Evolutionary conservation across 176 grass and related monocot species (phyloP).

Genomic region (Bromus sterilis): DNA sequence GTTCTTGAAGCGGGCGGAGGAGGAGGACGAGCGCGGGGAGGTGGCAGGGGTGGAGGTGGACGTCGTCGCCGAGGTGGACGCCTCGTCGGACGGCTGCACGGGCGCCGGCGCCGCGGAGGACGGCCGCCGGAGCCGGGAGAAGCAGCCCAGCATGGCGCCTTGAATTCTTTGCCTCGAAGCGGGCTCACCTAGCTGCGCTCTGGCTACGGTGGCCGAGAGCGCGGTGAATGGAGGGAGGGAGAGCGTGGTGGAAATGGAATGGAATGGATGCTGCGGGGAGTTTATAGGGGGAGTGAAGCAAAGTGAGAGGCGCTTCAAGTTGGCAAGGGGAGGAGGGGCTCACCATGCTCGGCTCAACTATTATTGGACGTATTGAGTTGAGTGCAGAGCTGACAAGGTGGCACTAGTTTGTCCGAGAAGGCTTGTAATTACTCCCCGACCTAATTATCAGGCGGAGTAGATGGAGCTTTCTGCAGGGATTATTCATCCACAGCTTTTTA

Average conservation of each 20-base stretch:
- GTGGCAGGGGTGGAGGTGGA: constrained; percentile 20
- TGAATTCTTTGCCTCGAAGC: neutral
- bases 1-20: constrained; percentile 38
- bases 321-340: neutral
- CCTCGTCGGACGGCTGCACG: constrained; percentile 20
- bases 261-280: constrained; percentile 16
- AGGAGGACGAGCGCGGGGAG: constrained; percentile 44
- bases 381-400: constrained; percentile 15
- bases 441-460: constrained; percentile 9
- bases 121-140: constrained; percentile 64
- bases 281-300: neutral
- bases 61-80: constrained; percentile 20
- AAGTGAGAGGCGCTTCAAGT: neutral
- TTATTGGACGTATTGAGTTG: constrained; percentile 22
- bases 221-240: constrained; percentile 18
- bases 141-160: constrained; percentile 64
- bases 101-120: constrained; percentile 22
- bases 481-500: neutral
- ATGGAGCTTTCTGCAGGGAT: neutral
- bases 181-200: neutral
- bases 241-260: neutral
- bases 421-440: neutral
- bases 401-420: constrained; percentile 9
- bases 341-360: constrained; percentile 26
- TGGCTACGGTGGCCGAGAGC: too few species aligned